Evolutionary conservation across 208 protist species (phyloP).

Genomic region (Angomonas ambiguus): DNA sequence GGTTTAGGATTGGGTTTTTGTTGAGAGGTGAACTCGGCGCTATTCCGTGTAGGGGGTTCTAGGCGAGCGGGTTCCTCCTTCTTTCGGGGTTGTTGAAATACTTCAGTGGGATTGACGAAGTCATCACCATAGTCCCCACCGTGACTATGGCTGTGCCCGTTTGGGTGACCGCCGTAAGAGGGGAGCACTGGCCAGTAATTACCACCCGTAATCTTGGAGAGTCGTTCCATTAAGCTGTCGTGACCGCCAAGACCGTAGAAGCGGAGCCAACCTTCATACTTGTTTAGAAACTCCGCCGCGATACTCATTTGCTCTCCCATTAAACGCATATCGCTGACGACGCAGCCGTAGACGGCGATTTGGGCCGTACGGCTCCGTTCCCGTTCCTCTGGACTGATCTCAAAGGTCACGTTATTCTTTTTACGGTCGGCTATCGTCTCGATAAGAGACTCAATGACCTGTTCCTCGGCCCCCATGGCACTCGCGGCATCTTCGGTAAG

Average conservation of each 20-base stretch:
- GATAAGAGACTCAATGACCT: conserved; percentile 58
- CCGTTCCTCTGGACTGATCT: conserved; percentile 34
- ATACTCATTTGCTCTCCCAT: conserved; percentile 50
- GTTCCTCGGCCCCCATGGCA: conserved; percentile 47
- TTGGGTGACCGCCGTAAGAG: conserved; percentile 2
- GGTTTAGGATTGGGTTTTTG: background rate
- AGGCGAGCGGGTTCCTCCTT: background rate
- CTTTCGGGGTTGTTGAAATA: background rate
- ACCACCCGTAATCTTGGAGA: conserved; percentile 28
- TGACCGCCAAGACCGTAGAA: conserved; percentile 48
- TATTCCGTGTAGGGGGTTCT: background rate
- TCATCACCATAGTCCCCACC: conserved; percentile 4
- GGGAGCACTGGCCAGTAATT: conserved; percentile 22
- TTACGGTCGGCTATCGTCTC: conserved; percentile 52
- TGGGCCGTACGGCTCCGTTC: conserved; percentile 48
- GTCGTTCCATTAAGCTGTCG: conserved; percentile 43
- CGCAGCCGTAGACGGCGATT: conserved; percentile 70
- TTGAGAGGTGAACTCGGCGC: background rate
- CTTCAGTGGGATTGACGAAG: conserved; percentile 36
- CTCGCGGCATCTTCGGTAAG: conserved; percentile 7
- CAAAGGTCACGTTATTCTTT: conserved; percentile 29
- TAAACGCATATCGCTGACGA: conserved; percentile 72
- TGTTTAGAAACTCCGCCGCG: conserved; percentile 40
- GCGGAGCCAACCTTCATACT: conserved; percentile 72
- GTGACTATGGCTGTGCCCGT: conserved; percentile 10